phyloP scores from a whole-genome alignment of 2,329 filamentous ascomycete genomes.

The Colletotrichum coccodes region DNA sequence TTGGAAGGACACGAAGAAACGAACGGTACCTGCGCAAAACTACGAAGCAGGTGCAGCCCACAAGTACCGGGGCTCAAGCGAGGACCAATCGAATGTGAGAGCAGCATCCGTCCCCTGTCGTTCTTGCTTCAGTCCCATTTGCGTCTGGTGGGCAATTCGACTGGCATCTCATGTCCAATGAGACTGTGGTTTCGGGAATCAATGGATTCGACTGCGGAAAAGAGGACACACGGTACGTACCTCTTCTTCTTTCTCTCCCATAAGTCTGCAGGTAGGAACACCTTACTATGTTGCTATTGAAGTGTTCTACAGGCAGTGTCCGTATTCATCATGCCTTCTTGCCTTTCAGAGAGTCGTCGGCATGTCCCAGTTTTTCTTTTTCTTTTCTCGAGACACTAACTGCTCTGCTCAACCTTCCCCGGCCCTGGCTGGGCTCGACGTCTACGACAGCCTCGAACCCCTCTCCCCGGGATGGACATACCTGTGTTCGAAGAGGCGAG shows the following conservation, averaged over 20 bases:
- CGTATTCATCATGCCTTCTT: neutral
- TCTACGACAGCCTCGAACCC: neutral
- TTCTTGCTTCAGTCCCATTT: conserved; percentile 1
- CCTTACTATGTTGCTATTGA: neutral
- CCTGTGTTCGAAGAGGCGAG: neutral
- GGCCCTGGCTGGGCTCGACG: too few relatives aligned
- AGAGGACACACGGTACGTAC: conserved; percentile 12
- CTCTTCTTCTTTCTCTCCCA: neutral
- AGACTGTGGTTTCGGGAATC: neutral
- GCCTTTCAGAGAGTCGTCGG: neutral
- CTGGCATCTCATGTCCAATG: conserved; percentile 22
- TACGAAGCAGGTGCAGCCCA: conserved; percentile 11
- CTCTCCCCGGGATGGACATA: neutral
- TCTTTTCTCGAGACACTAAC: neutral
- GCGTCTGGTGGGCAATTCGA: conserved; percentile 3
- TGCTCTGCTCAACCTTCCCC: neutral
- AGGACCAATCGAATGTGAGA: neutral
- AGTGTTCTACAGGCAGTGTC: neutral
- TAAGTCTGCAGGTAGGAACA: neutral
- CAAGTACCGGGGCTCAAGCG: conserved; percentile 20
- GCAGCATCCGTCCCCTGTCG: neutral
- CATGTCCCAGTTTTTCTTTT: neutral
- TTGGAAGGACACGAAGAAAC: conserved; percentile 7
- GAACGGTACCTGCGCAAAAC: conserved; percentile 30
- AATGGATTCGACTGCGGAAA: conserved; percentile 8